Base-by-base conservation (phyloP, 495 filamentous ascomycete species). In the Chaetomium cochliodes region DNA sequence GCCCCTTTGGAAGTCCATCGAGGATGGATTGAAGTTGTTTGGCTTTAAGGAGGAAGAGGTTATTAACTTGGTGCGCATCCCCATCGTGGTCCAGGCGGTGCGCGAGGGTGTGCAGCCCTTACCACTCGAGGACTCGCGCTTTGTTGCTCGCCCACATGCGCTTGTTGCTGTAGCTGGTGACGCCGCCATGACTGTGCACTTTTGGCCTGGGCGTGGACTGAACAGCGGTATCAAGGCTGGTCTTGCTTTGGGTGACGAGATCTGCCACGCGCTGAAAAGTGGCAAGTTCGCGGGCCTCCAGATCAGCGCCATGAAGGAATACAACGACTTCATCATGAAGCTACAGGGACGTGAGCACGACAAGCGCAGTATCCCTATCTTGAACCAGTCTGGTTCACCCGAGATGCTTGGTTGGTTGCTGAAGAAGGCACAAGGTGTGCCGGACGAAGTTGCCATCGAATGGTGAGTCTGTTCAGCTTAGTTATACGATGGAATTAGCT, bases 31-130 rank as follows among this genome's bases (percentile, higher is more conserved):
- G 47, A 77, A 77, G 68, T 69, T 77, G 6, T 77, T 77, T 44
- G 75, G 75, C 25, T 76, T 77, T 69, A 76, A 75, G 54, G 75
- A 77, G 44, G 70, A 63, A 12, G 75, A 77, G 57, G 75, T 77
- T n/a, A 76, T 75, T 67, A 77, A 77, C 61, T 70, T 77, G 16
- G 75, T 77, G 25, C 69, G 75, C 25, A 77, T 77, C 22, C 75
- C 75, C 39, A 77, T 77, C 39, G 75, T 77, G 1, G 75, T 77
- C 11, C 75, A 77, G 50, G 75, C 75, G 20, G 75, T 77, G 12
- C 64, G 74, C 22, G 74, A 77, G 60, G 75, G 74, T 12, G 75
- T 76, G 13, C 72, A 73, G 26, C 56, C 67, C 57, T 67, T 77
- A 12, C 74, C 75, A 3, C 65, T 70, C 0, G 65, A 67, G 42